phyloP scores from a whole-genome alignment of 768 basidiomycete genomes.

The Leccinum ochraceum region DNA sequence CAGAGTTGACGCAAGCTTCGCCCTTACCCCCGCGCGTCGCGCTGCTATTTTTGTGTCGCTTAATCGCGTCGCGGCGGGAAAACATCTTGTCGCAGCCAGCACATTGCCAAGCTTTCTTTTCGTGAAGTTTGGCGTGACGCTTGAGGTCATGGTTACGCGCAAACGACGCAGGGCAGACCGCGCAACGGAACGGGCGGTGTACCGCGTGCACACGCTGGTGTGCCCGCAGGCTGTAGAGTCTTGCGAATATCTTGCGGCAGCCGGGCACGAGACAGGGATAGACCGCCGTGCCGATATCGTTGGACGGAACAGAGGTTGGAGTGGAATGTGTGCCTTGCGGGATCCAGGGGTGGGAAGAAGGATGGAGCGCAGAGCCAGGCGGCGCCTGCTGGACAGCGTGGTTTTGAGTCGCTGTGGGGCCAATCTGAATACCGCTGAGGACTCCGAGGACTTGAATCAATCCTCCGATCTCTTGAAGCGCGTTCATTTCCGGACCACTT shows the following conservation, averaged over 20 bases:
- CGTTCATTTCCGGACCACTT: slow-evolving; percentile 52
- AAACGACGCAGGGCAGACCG: slow-evolving; percentile 70
- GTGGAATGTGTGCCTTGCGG: slow-evolving; percentile 23
- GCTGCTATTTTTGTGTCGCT: slow-evolving; percentile 69
- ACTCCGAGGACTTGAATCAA: slow-evolving; percentile 82
- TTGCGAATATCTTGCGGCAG: slow-evolving; percentile 70
- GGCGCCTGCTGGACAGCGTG: slow-evolving; percentile 25
- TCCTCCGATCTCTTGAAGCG: slow-evolving; percentile 75
- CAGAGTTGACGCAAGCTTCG: slow-evolving; percentile 55
- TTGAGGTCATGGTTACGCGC: slow-evolving; percentile 79
- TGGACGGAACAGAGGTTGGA: slow-evolving; percentile 30
- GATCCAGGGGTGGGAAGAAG: slow-evolving; percentile 31
- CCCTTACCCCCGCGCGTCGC: slow-evolving; percentile 51
- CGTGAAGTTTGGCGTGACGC: slow-evolving; percentile 73
- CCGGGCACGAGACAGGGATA: slow-evolving; percentile 70
- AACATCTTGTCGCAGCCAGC: slow-evolving; percentile 73
- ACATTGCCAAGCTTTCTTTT: slow-evolving; percentile 73
- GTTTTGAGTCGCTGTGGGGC: slow-evolving; percentile 35
- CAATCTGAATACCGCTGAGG: slow-evolving; percentile 74
- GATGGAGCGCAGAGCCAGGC: slow-evolving; percentile 36
- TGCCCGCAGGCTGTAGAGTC: slow-evolving; percentile 66
- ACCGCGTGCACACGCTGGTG: slow-evolving; percentile 69
- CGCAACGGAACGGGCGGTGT: slow-evolving; percentile 67
- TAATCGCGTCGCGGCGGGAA: slow-evolving; percentile 77
- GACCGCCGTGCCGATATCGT: slow-evolving; percentile 72